Evolutionary conservation across 1,284 basidiomycete genomes (phyloP), one percentile per base, ranked within the genome.

Genomic region (Trametes versicolor): DNA sequence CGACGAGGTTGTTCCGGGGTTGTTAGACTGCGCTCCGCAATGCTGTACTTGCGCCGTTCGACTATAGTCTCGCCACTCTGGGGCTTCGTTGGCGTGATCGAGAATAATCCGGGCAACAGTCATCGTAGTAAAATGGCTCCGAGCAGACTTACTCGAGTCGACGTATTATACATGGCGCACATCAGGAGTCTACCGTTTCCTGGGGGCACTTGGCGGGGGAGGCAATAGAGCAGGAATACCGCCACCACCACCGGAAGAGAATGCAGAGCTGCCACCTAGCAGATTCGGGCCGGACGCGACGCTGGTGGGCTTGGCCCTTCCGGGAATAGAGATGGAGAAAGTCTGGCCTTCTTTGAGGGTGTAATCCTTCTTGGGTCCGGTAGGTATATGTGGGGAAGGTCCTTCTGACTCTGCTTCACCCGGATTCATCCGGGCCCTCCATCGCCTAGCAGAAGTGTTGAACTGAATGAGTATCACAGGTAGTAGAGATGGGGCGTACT

Each of bases 311-410:
- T 78, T 78, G 15, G 71, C 54, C 39, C 75, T 85, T 9, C 95
- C 95, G 9, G 96, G 96, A 63, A 98, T 93, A 56, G 87, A 86
- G 74, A 98, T 97, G 15, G 91, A 92, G 77, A 99, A 97, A 0
- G 97, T 99, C 76, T 99, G 94, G 17, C 98, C 98, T 73, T 97
- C 95, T 76, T 98, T 99, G 71, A 99, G 82, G 39, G 92, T 93
- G 77, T 98, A 99, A 75, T 99, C 97, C 77, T 95, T 94, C 82
- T 96, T 95, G 1, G 93, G 95, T 2, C 91, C 94, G 3, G 85
- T 75, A 19, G 94, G 91, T 53, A 88, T 67, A 71, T 87, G 87
- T 17, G 88, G 86, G 47, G 87, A 89, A 29, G 81, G 75, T 37
- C 71, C 74, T 27, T 81, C 79, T 17, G 70, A 72, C 25, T 79